A percentile compares a stretch with the other conserved stretches of the same genome.
These are phyloP conservation scores for Alternaria hordeiaustralica DNA, from an alignment of 2,329 filamentous ascomycete genomes.

Conservation along the genomic window DNA sequence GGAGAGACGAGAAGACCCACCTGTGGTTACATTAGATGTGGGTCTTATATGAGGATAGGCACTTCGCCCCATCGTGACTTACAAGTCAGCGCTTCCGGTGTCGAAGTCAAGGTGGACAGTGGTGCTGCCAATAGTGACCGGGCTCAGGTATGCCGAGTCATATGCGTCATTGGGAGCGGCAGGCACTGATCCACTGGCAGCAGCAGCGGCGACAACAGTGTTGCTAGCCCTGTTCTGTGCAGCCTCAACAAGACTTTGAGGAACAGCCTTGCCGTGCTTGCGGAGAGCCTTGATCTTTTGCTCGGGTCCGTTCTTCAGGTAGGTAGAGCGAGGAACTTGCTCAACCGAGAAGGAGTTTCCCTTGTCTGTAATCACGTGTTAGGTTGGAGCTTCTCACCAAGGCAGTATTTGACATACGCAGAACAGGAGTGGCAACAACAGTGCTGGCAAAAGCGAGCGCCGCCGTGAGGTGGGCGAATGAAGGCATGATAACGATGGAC, in stretches of 20 bases:
- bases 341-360: constrained; percentile 37
- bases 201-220: constrained; percentile 17
- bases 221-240: constrained; percentile 39
- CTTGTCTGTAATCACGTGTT: constrained; percentile 20
- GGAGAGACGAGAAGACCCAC: constrained; percentile 71
- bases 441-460: constrained; percentile 38
- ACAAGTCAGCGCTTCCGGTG: constrained; percentile 73
- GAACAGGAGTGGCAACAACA: constrained; percentile 37
- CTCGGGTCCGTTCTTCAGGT: constrained; percentile 48
- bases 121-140: constrained; percentile 69
- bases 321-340: constrained; percentile 39
- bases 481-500: constrained; percentile 39
- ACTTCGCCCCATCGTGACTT: constrained; percentile 38
- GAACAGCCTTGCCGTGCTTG: constrained; percentile 46
- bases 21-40: constrained; percentile 46
- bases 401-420: constrained; percentile 8
- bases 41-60: not conserved
- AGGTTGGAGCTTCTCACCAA: not conserved
- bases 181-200: constrained; percentile 44
- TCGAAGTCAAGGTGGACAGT: constrained; percentile 73
- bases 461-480: constrained; percentile 38
- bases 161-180: constrained; percentile 51
- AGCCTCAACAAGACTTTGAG: constrained; percentile 35
- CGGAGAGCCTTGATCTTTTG: constrained; percentile 50
- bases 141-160: constrained; percentile 46